Base-by-base conservation (phyloP, 352 stramenopile species). In the Phytopythium boreale region DNA sequence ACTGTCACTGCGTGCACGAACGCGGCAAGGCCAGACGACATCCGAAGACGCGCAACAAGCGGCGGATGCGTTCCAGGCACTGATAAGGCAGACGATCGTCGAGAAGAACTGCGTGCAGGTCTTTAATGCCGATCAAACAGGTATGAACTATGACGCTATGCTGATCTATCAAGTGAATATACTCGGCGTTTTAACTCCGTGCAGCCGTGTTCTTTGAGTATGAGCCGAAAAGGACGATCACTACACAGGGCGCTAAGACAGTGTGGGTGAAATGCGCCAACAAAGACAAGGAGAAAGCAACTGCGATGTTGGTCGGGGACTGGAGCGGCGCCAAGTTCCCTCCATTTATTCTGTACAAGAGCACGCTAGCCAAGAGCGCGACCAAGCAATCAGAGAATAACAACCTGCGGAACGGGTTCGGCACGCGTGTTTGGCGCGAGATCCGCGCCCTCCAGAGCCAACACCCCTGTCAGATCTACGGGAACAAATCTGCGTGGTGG, bases 81-180 rank as follows among this genome's bases (percentile, higher is more conserved):
- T 58, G 27, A 52, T 67, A 2, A 44, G 58, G 6, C 60, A 34
- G 2, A 61, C 61, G 50, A 43, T 26, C 10, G 43, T 71, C 20
- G 55, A 71, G 55, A 34, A 64, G 0, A 59, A 62, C 10, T 67
- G 53, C 49, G 31, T n/a, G 9, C 36, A 64, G 39, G 51, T 67
- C 11, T 67, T 59, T 41, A 70, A 66, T 57, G 58, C 62, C 34
- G 52, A 63, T 34, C 57, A 69, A 69, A 72, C 67, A 20, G 17
- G 43, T 49, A 24, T 24, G 43, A 8, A 1, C 5, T 49, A 14
- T 1, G 7, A 9, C 9, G 43, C 20, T 9, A 14, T 24, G 11
- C 4, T 22, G 14, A 24, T 24, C 2, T 4, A 11, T 24, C 3
- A 9, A 9, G 20, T 24, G 4, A 24, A 10, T 49, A 2, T 4